Evolutionary conservation across 176 grass and related monocot species (phyloP), one percentile per base, ranked within the genome.

Genomic region (Zoysia japonica): DNA sequence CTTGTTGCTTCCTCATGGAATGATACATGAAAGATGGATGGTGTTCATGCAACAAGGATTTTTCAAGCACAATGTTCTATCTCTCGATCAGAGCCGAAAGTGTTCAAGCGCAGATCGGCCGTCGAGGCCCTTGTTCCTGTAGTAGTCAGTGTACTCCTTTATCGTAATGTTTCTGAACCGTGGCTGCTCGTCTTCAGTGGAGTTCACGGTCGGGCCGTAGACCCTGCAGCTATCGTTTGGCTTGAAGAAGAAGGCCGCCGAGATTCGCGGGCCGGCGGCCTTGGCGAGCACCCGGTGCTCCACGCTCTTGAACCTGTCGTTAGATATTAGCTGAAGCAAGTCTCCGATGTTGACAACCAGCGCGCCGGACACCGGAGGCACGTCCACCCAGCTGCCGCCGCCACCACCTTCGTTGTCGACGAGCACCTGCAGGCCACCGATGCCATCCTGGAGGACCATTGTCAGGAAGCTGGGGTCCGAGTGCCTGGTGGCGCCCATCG

Each of bases 51-150:
- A 28, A 28, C 28, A 28, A 28, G 28, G 28, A 28, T 28, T 28
- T 28, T 28, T 28, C 43, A 45, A 3, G 43, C 4, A 45, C 43
- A 45, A 6, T 45, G 6, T 6, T 45, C 3, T 45, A 6, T 45
- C 4, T 45, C 43, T 45, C 43, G 43, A 45, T 45, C 43, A 45
- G 43, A 45, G 43, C 43, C 43, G 3, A 73, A 90, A 86, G 2
- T 70, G 42, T 44, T 90, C 62, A 6, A 86, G 77, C 19, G 74
- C 79, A 9, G 84, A 75, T n/a, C 51, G 78, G 7, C 82, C 85
- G 35, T 91, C 82, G 1, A 91, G 78, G 65, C 89, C 89, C 75
- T 91, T 91, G 9, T 3, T 1, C 9, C 46, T 72, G 85, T 78
- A 91, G 45, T 82, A 61, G 2, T 57, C 47, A 57, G 51, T 3